Percentiles rank a stretch among this genome's conserved stretches.
Conservation (phyloP, 495 filamentous ascomycete species). For the Podospora fimiseda region DNA sequence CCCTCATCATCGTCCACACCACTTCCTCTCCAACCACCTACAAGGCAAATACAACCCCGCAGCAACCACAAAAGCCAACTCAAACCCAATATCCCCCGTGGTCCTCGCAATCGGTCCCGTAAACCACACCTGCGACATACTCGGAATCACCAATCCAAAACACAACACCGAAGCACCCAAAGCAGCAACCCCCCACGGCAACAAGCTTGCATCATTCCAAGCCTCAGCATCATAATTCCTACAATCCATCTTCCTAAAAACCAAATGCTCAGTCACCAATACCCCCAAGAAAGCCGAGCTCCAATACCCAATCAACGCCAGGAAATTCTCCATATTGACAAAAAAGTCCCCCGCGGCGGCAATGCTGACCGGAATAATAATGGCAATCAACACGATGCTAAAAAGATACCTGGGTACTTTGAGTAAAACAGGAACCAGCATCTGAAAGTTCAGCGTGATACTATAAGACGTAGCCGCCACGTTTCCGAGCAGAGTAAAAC, state of each 20-base stretch:
- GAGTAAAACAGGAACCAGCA: slow-evolving; percentile 42
- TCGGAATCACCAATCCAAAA: slow-evolving; percentile 45
- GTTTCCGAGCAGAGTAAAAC: slow-evolving; percentile 48
- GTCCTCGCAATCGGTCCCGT: slow-evolving; percentile 47
- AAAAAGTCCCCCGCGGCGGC: slow-evolving; percentile 46
- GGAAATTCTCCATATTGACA: slow-evolving; percentile 46
- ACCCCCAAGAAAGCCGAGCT: slow-evolving; percentile 47
- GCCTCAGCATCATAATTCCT: slow-evolving; percentile 37
- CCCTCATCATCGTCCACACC: slow-evolving; percentile 12
- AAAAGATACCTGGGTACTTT: slow-evolving; percentile 48
- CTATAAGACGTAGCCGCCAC: slow-evolving; percentile 43
- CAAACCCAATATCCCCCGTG: slow-evolving; percentile 55
- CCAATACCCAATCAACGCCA: slow-evolving; percentile 53
- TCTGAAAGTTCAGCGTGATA: slow-evolving; percentile 52
- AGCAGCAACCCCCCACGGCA: slow-evolving; percentile 46
- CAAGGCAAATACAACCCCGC: slow-evolving; percentile 43
- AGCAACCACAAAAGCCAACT: slow-evolving; percentile 47
- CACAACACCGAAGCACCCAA: slow-evolving; percentile 31
- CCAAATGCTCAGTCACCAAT: slow-evolving; percentile 43
- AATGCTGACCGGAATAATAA: slow-evolving; percentile 49
- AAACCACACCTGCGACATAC: slow-evolving; percentile 52
- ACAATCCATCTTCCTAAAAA: slow-evolving; percentile 34
- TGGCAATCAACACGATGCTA: slow-evolving; percentile 42
- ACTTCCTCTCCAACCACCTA: slow-evolving; percentile 34
- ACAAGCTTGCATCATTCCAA: slow-evolving; percentile 39